Evolutionary conservation across 805 yeast species (phyloP), one percentile per base, ranked within the genome.

Genomic region (Nakazawaea wyomingensis): DNA sequence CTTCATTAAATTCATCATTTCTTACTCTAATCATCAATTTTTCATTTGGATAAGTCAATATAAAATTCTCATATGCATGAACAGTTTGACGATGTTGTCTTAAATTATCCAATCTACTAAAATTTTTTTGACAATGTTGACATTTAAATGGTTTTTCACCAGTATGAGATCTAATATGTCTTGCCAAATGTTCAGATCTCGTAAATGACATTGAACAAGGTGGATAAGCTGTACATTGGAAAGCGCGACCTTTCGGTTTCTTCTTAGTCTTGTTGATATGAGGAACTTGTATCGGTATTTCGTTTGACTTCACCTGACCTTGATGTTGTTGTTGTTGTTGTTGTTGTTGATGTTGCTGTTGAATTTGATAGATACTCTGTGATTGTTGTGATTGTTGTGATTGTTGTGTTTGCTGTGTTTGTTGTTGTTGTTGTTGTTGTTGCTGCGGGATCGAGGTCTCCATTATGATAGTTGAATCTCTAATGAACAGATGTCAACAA

Each of bases 141-240:
- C 97, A 89, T 42, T 85, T 79, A 60, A 88, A 89, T 2, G 97
- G 97, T 45, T 96, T 70, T 60, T 89, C 97, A 34, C 96, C 97
- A 0, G 96, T 90, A 60, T 89, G 97, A 54, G 89, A 90, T 46
- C 96, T 68, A 42, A 90, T 83, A 65, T 89, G 97, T 46, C 97
- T 71, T 1, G 96, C 96, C 52, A 89, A 71, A 62, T 90, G 97
- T 59, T 90, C 97, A 7, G 93, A 82, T 39, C 97, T 71, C 2
- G 96, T 85, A 62, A 89, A 89, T 5, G 90, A 75, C 96, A 90
- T 89, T 44, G 68, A 69, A 62, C 97, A 89, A 51, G 83, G 89
- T 17, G 87, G 87, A 57, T 75, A 90, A 3, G 96, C 96, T 1
- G 83, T 68, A 62, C 97, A 89, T 56, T 80, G 89, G 63, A 89